Conservation (phyloP, 1,284 basidiomycete species). For the Porodaedalea pini region DNA sequence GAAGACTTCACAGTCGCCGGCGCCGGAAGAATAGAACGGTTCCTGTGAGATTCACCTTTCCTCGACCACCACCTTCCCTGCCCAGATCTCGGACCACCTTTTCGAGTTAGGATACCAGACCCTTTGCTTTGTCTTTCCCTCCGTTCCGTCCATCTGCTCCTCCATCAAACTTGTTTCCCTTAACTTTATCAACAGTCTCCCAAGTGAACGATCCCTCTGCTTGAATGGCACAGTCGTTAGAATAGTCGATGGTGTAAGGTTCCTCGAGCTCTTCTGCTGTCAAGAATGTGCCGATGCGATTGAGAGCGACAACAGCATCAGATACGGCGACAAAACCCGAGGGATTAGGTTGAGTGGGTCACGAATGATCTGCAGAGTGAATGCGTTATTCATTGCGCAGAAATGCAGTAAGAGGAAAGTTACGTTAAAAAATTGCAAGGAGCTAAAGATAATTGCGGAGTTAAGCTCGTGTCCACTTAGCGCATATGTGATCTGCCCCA, state of each 20-base stretch:
- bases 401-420: constrained; percentile 25
- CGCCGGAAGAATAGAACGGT: not conserved
- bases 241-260: constrained; percentile 45
- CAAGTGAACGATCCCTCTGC: constrained; percentile 68
- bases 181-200: constrained; percentile 48
- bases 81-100: too few relatives aligned
- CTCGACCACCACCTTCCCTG: constrained; percentile 7
- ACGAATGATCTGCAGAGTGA: constrained; percentile 47
- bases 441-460: constrained; percentile 69
- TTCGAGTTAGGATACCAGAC: too few relatives aligned
- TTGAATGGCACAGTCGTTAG: constrained; percentile 45
- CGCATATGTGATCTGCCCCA: constrained; percentile 63
- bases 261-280: constrained; percentile 62
- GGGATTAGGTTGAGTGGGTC: constrained; percentile 51
- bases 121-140: constrained; percentile 10
- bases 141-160: constrained; percentile 18
- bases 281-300: constrained; percentile 57
- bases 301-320: constrained; percentile 61
- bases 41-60: not conserved
- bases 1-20: not conserved
- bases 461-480: constrained; percentile 62
- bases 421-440: constrained; percentile 74
- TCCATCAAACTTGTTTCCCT: constrained; percentile 24
- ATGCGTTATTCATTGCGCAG: constrained; percentile 10
- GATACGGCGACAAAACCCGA: constrained; percentile 47